Base-by-base conservation (phyloP, 176 grass and related monocot species). In the Oryza officinalis region DNA sequence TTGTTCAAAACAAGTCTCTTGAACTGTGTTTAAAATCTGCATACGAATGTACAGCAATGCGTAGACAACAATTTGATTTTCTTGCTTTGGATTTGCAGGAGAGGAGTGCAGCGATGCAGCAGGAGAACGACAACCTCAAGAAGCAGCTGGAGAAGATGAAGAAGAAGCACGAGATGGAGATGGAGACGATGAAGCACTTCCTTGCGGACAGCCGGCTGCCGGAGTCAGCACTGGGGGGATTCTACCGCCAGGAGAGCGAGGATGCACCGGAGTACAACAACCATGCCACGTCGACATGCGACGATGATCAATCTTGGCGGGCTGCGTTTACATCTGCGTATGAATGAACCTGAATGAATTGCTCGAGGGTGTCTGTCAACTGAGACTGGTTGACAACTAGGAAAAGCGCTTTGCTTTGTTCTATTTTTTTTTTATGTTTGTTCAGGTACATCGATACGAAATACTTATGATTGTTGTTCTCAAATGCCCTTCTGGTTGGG, bases 151-250 rank as follows among this genome's bases (percentile, higher is more conserved):
- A 92, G 71, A 99, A 99, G 86, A 84, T 77, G 80, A 99, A 90
- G 78, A 96, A 93, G 67, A 96, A 92, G 86, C 91, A 99, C 38
- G 75, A 88, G 57, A 78, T 96, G 84, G 97, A 99, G 87, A 46
- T 99, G 52, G 89, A 88, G 15, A 99, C 97, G 10, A 92, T 99
- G 97, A 99, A 96, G 86, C 88, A 91, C 80, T 95, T 90, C 88
- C 91, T 99, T 12, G 91, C 89, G 0, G 97, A 94, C 78, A 99
- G 97, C 84, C 94, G 94, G 46, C 84, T 96, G 18, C 97, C 93
- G 0, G 93, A 99, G 44, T 94, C 97, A 3, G 97, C 97, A 3
- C 18, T 99, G 66, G 93, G 86, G 40, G 83, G 65, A 5, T 90
- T 87, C 85, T 96, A 91, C 71, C 87, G 47, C n/a, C 64, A 86